Conservation (phyloP, 306 rosid genomes). For the Adenanthera pavonina region DNA sequence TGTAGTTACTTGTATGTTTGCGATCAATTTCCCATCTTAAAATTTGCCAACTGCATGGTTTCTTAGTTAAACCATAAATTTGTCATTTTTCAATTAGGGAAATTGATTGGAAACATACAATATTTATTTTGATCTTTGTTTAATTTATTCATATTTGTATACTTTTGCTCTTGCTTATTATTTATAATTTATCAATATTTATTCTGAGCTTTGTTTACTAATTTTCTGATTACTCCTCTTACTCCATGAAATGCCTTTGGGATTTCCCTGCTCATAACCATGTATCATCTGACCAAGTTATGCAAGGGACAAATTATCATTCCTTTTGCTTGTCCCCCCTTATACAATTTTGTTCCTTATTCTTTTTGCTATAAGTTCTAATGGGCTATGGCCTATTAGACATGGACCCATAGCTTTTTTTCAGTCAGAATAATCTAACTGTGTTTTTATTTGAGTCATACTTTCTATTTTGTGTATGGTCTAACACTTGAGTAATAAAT, state of each 20-base stretch:
- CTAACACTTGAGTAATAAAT: constrained; percentile 32
- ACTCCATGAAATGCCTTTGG: no score
- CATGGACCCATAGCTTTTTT: background rate
- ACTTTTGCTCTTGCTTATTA: constrained; percentile 7
- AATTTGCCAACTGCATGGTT: background rate
- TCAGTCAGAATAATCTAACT: constrained; percentile 2
- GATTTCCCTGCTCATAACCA: no score
- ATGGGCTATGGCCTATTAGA: background rate
- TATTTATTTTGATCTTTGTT: background rate
- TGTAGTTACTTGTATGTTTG: background rate
- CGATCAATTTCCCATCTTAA: background rate
- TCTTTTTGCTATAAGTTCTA: background rate
- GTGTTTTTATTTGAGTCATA: background rate
- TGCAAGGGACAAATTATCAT: background rate
- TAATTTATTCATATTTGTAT: background rate
- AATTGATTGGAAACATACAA: background rate
- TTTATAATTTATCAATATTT: constrained; percentile 33
- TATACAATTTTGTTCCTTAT: background rate
- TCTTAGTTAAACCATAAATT: background rate
- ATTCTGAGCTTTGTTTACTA: constrained; percentile 61
- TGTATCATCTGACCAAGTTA: no score
- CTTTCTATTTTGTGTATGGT: constrained; percentile 16
- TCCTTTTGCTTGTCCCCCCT: background rate
- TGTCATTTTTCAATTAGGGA: background rate
- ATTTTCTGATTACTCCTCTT: no score